Conservation (phyloP, 441 rosid species). For the Corymbia calophylla region DNA sequence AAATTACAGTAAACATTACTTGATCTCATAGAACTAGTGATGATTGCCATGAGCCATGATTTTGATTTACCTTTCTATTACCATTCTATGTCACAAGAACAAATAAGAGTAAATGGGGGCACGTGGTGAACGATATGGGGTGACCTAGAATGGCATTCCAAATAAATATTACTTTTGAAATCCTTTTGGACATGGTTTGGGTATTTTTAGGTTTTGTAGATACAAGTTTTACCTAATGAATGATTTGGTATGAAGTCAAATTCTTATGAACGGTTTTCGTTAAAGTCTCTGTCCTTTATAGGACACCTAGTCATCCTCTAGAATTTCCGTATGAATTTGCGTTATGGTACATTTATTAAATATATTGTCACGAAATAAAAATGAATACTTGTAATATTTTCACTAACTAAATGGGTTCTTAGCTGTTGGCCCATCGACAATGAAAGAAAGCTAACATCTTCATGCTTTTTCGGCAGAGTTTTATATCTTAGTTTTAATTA, state of each 20-base stretch:
- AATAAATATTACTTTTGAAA: too few species aligned
- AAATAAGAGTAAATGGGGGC: neutral
- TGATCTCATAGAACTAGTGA: accelerated
- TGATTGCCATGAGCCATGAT: neutral
- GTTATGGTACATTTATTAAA: too few species aligned
- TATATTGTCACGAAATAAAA: too few species aligned
- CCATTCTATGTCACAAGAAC: neutral
- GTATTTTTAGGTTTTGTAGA: neutral
- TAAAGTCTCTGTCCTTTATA: neutral
- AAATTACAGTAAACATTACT: neutral
- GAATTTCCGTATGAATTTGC: too few species aligned
- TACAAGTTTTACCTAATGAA: neutral
- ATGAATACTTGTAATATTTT: too few species aligned
- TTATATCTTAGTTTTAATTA: too few species aligned
- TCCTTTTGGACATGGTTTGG: too few species aligned
- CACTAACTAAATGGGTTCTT: too few species aligned
- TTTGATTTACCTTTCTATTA: neutral
- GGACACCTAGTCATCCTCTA: neutral
- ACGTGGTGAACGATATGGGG: neutral
- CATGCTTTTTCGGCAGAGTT: too few species aligned
- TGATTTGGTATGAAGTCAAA: neutral
- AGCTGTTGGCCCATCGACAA: too few species aligned
- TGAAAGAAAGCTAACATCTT: too few species aligned
- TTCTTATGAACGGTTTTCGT: neutral
- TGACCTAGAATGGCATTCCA: too few species aligned